These are phyloP conservation scores for Malus fusca DNA, from an alignment of 306 rosid species.

Conservation along the genomic window DNA sequence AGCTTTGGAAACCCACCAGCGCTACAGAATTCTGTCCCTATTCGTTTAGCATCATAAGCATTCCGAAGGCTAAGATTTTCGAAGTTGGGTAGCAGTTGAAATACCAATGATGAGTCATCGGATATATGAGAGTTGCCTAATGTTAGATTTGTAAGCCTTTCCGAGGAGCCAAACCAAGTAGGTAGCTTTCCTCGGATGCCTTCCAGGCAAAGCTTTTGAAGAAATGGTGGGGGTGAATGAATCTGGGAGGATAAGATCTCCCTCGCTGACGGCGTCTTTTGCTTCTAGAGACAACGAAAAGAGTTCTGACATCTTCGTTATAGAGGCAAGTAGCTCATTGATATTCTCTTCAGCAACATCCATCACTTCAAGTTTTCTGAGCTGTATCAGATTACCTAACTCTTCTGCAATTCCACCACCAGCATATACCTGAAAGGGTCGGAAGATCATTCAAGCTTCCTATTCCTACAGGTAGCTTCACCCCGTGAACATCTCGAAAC, in stretches of 20 bases:
- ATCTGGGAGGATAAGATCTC: conserved; percentile 12
- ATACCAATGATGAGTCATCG: conserved; percentile 11
- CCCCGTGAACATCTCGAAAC: not conserved
- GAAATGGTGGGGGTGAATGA: conserved; percentile 19
- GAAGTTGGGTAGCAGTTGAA: conserved; percentile 26
- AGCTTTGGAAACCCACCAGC: conserved; percentile 21
- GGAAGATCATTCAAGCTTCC: conserved; percentile 7
- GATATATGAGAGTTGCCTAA: conserved; percentile 8
- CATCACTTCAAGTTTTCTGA: conserved; percentile 19
- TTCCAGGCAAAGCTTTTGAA: conserved; percentile 9
- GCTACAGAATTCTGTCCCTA: conserved; percentile 13
- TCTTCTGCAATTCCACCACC: conserved; percentile 19
- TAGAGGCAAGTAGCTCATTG: conserved; percentile 15
- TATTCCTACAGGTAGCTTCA: conserved; percentile 17
- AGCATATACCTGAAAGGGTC: conserved; percentile 16
- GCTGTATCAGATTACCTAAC: conserved; percentile 11
- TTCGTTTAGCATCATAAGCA: conserved; percentile 11
- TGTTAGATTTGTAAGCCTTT: conserved; percentile 13
- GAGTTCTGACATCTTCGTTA: conserved; percentile 10
- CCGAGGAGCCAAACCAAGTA: conserved; percentile 17
- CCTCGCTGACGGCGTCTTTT: not conserved
- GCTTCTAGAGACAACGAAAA: conserved; percentile 16
- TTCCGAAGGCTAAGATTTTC: conserved; percentile 9
- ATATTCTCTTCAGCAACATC: conserved; percentile 12
- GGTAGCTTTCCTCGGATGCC: conserved; percentile 8